Evolutionary conservation across 2,329 filamentous ascomycete species (phyloP).

Genomic region (Fonsecaea erecta): DNA sequence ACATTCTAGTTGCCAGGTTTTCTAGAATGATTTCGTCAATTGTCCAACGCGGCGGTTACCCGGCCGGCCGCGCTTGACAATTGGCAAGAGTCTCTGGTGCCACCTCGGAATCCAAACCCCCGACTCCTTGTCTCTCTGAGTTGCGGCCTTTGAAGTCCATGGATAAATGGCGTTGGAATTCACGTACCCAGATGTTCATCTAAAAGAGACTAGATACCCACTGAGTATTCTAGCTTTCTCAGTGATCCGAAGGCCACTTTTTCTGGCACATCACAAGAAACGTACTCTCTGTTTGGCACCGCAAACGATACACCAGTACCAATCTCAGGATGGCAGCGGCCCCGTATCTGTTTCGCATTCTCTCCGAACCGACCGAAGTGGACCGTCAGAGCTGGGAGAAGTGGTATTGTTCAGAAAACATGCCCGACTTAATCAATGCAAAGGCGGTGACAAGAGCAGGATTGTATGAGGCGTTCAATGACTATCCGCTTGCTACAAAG

Average conservation of each 20-base stretch:
- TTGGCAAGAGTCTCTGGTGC: too few species aligned
- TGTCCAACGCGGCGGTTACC: not conserved
- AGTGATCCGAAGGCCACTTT: not conserved
- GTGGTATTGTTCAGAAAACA: slow-evolving; percentile 7
- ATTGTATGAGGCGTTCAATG: slow-evolving; percentile 13
- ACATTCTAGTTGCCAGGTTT: not conserved
- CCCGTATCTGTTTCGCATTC: slow-evolving; percentile 3
- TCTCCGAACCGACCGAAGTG: slow-evolving; percentile 1
- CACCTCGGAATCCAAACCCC: not conserved
- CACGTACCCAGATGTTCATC: not conserved
- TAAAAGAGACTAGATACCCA: not conserved
- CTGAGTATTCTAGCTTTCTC: not conserved
- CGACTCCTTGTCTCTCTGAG: not conserved
- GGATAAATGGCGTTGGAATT: not conserved
- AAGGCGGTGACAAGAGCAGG: slow-evolving; percentile 3
- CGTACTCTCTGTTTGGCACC: not conserved
- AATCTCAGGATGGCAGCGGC: not conserved
- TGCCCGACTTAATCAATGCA: not conserved
- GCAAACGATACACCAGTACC: not conserved
- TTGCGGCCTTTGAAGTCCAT: not conserved
- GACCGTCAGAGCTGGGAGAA: slow-evolving; percentile 6
- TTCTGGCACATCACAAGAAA: not conserved
- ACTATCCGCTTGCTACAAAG: slow-evolving; percentile 11
- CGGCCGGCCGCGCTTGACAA: not conserved
- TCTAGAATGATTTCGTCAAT: not conserved